Base-by-base conservation (phyloP, 345 rosid genomes). In the Pugionium cornutum region DNA sequence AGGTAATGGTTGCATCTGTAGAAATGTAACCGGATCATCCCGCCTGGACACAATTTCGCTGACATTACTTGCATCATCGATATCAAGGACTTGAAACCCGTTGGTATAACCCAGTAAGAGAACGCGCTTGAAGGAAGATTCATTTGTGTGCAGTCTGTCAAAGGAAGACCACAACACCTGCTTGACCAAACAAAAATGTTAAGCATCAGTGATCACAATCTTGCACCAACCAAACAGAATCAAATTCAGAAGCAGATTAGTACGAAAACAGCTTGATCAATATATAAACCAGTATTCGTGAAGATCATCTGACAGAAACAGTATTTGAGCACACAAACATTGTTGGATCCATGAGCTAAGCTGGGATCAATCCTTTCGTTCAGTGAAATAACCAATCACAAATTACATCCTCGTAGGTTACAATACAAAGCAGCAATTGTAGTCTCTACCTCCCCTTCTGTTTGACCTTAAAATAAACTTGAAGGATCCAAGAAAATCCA, bases 11-110 rank as follows among this genome's bases (percentile, higher is more conserved):
- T 86, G 97, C 85, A 90, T 85, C 78, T 85, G 97, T 73, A 94
- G 66, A 40, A 88, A 89, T 2, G 92, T 88, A 76, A 88, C 97
- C 0, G 92, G 90, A 75, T 79, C 97, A 79, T 84, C 99, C 47
- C 82, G 85, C 80, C 83, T 88, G 0, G 97, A 94, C 39, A 90
- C 91, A 53, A 90, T 62, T 68, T 94, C 99, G 58, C 70, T 75
- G 54, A 94, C 90, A 67, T 80, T 82, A 62, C 83, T 81, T 53
- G 97, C 83, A 54, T 88, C 89, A 68, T 94, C 92, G 4, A 88
- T 89, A 58, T 94, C 96, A 71, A 90, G 84, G 51, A 94, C 95
- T 82, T 94, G 97, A 75, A 94, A 90, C 8, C 97, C 99, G 80
- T 86, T 90, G 54, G 85, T 73, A 75, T 94, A 94, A 32, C 97